Evolutionary conservation across 495 filamentous ascomycete species (phyloP).

Genomic region (Neurospora sublineolata): DNA sequence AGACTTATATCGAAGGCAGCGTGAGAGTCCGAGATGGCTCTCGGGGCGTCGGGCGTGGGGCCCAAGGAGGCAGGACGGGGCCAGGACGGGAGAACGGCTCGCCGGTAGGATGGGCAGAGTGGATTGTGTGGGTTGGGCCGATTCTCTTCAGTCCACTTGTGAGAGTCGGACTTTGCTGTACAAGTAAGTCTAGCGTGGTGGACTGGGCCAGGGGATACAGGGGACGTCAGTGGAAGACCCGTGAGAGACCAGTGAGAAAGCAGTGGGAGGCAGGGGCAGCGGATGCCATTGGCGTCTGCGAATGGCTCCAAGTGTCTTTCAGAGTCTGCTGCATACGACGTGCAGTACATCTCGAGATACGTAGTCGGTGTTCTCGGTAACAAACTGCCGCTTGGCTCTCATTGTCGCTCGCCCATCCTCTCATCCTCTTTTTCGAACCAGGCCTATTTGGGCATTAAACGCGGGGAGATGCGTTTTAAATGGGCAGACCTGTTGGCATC

Average conservation of each 20-base stretch:
- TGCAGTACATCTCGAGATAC: conserved; percentile 5
- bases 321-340: conserved; percentile 4
- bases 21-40: not conserved
- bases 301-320: conserved; percentile 4
- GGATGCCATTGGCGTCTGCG: conserved; percentile 12
- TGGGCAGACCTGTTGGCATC: not conserved
- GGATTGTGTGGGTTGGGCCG: not conserved
- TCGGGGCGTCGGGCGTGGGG: not conserved
- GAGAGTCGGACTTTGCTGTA: not conserved
- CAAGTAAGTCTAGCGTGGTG: not conserved
- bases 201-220: not conserved
- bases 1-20: not conserved
- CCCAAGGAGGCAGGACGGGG: not conserved
- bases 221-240: not conserved
- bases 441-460: conserved; percentile 28
- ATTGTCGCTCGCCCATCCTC: not conserved
- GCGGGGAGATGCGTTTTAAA: conserved; percentile 12
- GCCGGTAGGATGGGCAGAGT: not conserved
- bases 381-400: not conserved
- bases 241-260: not conserved
- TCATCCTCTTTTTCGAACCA: not conserved
- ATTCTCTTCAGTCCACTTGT: not conserved
- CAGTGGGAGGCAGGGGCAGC: not conserved
- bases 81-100: not conserved
- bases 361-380: not conserved